These are phyloP conservation scores for Calycina herbarum DNA, from an alignment of 2,329 filamentous ascomycete species.

Conservation along the genomic window DNA sequence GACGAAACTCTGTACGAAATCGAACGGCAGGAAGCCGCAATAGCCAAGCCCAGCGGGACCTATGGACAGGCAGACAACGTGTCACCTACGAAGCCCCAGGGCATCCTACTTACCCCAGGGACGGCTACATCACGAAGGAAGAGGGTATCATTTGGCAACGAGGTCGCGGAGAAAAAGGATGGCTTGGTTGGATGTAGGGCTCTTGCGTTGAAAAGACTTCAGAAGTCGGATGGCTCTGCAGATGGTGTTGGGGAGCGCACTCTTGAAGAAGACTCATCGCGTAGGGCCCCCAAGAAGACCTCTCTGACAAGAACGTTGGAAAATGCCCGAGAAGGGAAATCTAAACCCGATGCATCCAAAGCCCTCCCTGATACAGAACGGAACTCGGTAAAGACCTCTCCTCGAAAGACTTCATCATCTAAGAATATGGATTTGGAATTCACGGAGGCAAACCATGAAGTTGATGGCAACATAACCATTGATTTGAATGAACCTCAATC, in stretches of 20 bases:
- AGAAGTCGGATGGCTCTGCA: slow-evolving; percentile 34
- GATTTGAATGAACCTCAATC: slow-evolving; percentile 74
- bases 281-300: slow-evolving; percentile 32
- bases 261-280: neutral
- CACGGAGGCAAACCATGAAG: slow-evolving; percentile 35
- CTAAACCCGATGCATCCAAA: slow-evolving; percentile 9
- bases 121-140: slow-evolving; percentile 61
- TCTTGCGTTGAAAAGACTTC: slow-evolving; percentile 24
- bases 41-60: slow-evolving; percentile 1
- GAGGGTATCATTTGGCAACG: slow-evolving; percentile 64
- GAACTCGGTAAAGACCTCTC: neutral
- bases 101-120: slow-evolving; percentile 65
- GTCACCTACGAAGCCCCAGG: slow-evolving; percentile 39
- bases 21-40: slow-evolving; percentile 31
- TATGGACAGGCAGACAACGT: slow-evolving; percentile 32
- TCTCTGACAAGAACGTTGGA: slow-evolving; percentile 49
- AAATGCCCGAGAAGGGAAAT: slow-evolving; percentile 40
- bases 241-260: slow-evolving; percentile 36
- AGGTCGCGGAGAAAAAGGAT: slow-evolving; percentile 42
- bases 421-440: slow-evolving; percentile 23
- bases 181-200: slow-evolving; percentile 16
- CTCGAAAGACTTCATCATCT: slow-evolving; percentile 5
- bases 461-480: slow-evolving; percentile 63
- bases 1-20: slow-evolving; percentile 38
- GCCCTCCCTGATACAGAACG: neutral